A percentile compares a stretch with the other conserved stretches of the same genome.
Evolutionary conservation across 805 yeast genomes (phyloP).

Genomic region (Hanseniaspora valbyensis): DNA sequence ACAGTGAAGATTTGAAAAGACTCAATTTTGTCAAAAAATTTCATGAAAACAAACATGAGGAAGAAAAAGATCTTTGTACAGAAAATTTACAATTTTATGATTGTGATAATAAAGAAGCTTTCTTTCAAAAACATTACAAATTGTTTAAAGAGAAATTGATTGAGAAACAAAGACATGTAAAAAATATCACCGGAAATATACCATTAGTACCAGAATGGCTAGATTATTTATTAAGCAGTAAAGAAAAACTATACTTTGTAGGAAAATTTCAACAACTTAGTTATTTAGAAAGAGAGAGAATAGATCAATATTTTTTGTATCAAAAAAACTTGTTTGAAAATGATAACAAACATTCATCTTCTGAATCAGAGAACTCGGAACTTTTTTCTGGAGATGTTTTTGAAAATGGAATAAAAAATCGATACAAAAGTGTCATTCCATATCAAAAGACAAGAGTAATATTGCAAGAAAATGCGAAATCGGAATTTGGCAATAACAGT

Average conservation of each 20-base stretch:
- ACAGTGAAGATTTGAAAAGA: conserved; percentile 5
- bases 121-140: conserved; percentile 18
- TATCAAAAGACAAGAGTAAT: conserved; percentile 77
- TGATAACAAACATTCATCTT: conserved; percentile 8
- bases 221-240: conserved; percentile 22
- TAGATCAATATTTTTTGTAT: conserved; percentile 32
- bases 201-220: conserved; percentile 46
- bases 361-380: conserved; percentile 21
- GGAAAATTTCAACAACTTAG: conserved; percentile 58
- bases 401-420: conserved; percentile 67
- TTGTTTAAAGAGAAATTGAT: not conserved
- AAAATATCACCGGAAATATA: conserved; percentile 16
- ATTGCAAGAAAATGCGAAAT: conserved; percentile 28
- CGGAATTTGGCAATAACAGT: no score
- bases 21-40: not conserved
- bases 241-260: conserved; percentile 25
- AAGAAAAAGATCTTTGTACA: conserved; percentile 16
- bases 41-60: not conserved
- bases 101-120: conserved; percentile 11
- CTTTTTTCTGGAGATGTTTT: conserved; percentile 55
- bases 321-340: conserved; percentile 11
- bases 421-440: conserved; percentile 82
- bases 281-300: conserved; percentile 53
- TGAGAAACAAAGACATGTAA: no score
- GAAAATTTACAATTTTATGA: conserved; percentile 17